These are phyloP conservation scores for Trichophyton equinum DNA, from an alignment of 2,329 filamentous ascomycete genomes.

Conservation along the genomic window DNA sequence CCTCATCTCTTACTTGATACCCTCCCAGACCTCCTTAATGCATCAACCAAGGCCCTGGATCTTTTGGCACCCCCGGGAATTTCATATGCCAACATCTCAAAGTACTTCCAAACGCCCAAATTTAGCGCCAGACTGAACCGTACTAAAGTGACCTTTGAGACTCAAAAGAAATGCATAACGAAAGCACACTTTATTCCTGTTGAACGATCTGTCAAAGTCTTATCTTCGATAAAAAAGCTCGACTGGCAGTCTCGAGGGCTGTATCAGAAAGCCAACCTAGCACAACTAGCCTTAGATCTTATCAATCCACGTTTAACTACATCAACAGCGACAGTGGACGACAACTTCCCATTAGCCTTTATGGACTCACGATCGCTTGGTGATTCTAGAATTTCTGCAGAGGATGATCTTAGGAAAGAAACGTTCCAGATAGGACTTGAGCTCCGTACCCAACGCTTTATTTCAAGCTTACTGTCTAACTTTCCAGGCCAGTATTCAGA, in stretches of 20 bases:
- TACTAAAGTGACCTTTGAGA: slow-evolving; percentile 7
- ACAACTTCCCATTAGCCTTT: slow-evolving; percentile 7
- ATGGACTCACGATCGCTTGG: background rate
- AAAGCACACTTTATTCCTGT: slow-evolving; percentile 10
- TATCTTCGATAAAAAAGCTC: slow-evolving; percentile 6
- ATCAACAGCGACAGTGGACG: background rate
- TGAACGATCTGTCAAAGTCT: background rate
- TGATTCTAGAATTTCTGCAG: background rate
- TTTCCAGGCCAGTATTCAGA: background rate
- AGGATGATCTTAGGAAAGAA: background rate
- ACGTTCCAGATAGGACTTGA: slow-evolving; percentile 12
- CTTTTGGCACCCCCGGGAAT: slow-evolving; percentile 5
- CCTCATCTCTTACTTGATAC: slow-evolving; percentile 9
- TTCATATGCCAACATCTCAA: slow-evolving; percentile 9
- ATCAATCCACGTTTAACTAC: background rate
- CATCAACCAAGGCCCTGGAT: slow-evolving; percentile 8
- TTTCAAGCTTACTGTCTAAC: slow-evolving; percentile 1
- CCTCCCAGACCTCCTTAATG: slow-evolving; percentile 10
- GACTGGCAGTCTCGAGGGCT: slow-evolving; percentile 7
- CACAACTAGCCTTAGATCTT: slow-evolving; percentile 11
- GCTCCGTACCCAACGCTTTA: slow-evolving; percentile 13
- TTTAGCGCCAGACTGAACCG: slow-evolving; percentile 6
- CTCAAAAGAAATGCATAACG: slow-evolving; percentile 9
- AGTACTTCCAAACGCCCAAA: slow-evolving; percentile 2
- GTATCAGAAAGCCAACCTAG: slow-evolving; percentile 14